Evolutionary conservation across 106 monocot genomes (phyloP), one percentile per base, ranked within the genome.

Genomic region (Iris macrosiphon): DNA sequence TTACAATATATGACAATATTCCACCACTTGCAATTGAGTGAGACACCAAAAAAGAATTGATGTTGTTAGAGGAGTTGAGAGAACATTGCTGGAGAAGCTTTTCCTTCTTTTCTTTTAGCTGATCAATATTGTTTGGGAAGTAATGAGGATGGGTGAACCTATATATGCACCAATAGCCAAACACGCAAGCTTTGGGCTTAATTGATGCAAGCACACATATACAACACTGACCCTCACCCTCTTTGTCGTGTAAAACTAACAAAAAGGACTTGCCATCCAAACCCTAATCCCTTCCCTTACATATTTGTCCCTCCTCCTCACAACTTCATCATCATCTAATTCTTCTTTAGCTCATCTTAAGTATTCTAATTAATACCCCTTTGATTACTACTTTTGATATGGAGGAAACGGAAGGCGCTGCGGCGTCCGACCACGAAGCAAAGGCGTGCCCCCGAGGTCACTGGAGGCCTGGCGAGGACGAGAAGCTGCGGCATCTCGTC

Each of bases 381-480:
- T n/a, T n/a, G n/a, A n/a, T n/a, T n/a, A n/a, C n/a, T n/a, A n/a
- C n/a, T n/a, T n/a, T n/a, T n/a, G n/a, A n/a, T n/a, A 40, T 52
- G 51, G 49, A 58, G 29, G 73, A 58, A 11, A 22, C 43, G 15
- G 72, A 72, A 42, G 42, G 52, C 45, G 24, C 56, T 18, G n/a
- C n/a, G n/a, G 44, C 48, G 33, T 30, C 61, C 7, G 45, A 69
- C 35, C 54, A 78, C 27, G 38, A 31, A 32, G 38, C 43, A 11
- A 70, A 60, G 49, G 21, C 49, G 19, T 80, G 84, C 57, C 66
- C 80, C 0, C 47, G 83, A 34, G 92, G 82, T 7, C 92, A 92
- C 68, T 92, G 92, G 92, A 47, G 87, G 60, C 86, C 92, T 22
- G 58, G 71, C n/a, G 92, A 92, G 53, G 92, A 92, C 33, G 82